phyloP scores from a whole-genome alignment of 2,329 filamentous ascomycete species.

The Microdochium paspali region DNA sequence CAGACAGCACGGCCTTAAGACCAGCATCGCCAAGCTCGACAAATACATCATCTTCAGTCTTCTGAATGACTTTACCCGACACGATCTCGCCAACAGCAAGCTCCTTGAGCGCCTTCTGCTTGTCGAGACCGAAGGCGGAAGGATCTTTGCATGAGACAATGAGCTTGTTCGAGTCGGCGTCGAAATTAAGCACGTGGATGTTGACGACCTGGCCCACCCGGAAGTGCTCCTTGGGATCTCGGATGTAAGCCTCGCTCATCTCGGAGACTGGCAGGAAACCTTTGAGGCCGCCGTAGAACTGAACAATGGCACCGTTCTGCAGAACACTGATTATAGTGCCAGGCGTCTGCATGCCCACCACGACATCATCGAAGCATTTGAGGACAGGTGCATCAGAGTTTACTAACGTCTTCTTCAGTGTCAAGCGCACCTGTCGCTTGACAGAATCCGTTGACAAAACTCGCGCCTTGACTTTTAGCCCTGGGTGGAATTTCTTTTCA shows the following conservation, averaged over 20 bases:
- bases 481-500: constrained; percentile 91
- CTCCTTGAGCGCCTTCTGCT: constrained; percentile 66
- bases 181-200: constrained; percentile 76
- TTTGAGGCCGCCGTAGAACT: constrained; percentile 78
- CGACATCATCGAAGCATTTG: constrained; percentile 65
- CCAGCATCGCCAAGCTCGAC: constrained; percentile 67
- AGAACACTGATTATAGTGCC: constrained; percentile 82
- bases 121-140: constrained; percentile 62
- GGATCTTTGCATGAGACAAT: constrained; percentile 92
- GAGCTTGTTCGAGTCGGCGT: constrained; percentile 61
- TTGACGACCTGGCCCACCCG: constrained; percentile 82
- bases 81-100: constrained; percentile 68
- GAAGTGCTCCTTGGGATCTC: constrained; percentile 84
- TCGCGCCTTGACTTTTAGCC: constrained; percentile 72
- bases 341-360: constrained; percentile 66
- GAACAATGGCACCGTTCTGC: constrained; percentile 72
- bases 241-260: constrained; percentile 96
- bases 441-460: constrained; percentile 71
- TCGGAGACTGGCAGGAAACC: constrained; percentile 89
- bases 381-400: constrained; percentile 80
- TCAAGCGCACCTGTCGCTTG: constrained; percentile 75
- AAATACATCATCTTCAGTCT: constrained; percentile 65
- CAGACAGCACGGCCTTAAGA: constrained; percentile 67
- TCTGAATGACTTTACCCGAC: constrained; percentile 71
- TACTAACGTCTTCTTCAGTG: constrained; percentile 87